These are phyloP conservation scores for Russula ochroleuca DNA, from an alignment of 768 basidiomycete genomes.

Conservation along the genomic window DNA sequence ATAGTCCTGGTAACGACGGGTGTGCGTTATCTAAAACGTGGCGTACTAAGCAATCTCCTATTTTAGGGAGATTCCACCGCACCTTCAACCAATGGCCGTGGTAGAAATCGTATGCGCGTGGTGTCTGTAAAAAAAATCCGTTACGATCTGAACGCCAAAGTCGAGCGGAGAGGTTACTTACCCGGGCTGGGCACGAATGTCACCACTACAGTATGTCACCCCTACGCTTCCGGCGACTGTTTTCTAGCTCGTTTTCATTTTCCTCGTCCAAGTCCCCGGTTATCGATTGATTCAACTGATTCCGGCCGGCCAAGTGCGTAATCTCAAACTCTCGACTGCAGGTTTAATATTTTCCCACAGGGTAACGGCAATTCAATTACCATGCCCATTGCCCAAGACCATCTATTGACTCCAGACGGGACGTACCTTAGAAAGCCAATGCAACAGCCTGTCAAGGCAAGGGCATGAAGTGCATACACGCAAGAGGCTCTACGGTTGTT, in stretches of 20 bases:
- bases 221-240: constrained; percentile 69
- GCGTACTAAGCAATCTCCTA: constrained; percentile 1
- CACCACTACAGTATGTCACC: too few relatives aligned
- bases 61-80: constrained; percentile 32
- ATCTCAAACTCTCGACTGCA: constrained; percentile 85
- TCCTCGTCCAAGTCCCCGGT: constrained; percentile 71
- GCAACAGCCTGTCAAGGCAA: constrained; percentile 63
- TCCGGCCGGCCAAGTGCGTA: constrained; percentile 65
- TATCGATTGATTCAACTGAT: constrained; percentile 59
- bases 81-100: constrained; percentile 85
- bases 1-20: constrained; percentile 71
- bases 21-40: constrained; percentile 63
- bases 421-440: constrained; percentile 78
- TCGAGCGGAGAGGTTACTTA: constrained; percentile 35
- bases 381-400: too few relatives aligned
- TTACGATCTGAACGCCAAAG: constrained; percentile 14
- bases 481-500: too few relatives aligned
- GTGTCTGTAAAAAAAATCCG: constrained; percentile 49
- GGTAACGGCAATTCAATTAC: constrained; percentile 3
- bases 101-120: constrained; percentile 85
- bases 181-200: constrained; percentile 84
- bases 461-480: constrained; percentile 13
- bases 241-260: constrained; percentile 56
- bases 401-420: constrained; percentile 13
- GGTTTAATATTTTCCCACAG: constrained; percentile 45